A percentile compares a stretch with the other conserved stretches of the same genome.
Conservation (phyloP, 1,284 basidiomycete genomes). For the Tylopilus sp. region DNA sequence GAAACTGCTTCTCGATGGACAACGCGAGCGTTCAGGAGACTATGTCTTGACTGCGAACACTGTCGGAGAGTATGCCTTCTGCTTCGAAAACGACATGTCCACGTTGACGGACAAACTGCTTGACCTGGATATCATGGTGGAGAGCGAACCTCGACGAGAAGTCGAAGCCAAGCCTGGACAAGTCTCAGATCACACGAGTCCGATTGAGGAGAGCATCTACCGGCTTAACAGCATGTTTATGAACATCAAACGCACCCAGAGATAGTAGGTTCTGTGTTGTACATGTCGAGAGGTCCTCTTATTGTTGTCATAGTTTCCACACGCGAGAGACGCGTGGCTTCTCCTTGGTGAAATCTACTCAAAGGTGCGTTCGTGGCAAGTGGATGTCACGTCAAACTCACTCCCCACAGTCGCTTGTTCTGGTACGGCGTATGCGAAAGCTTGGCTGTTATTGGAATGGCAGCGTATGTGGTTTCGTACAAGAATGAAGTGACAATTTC, state of each 20-base stretch:
- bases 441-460: slow-evolving; percentile 83
- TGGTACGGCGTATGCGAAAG: slow-evolving; percentile 91
- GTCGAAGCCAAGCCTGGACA: slow-evolving; percentile 85
- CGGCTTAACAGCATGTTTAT: slow-evolving; percentile 87
- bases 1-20: slow-evolving; percentile 87
- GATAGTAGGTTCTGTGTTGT: slow-evolving; percentile 71
- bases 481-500: background rate
- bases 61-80: slow-evolving; percentile 97
- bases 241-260: slow-evolving; percentile 91
- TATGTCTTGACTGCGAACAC: slow-evolving; percentile 96
- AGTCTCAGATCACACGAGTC: slow-evolving; percentile 90
- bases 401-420: slow-evolving; percentile 76
- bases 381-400: slow-evolving; percentile 34
- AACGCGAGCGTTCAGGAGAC: slow-evolving; percentile 94
- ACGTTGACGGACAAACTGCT: slow-evolving; percentile 91
- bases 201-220: slow-evolving; percentile 94
- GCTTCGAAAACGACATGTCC: slow-evolving; percentile 98
- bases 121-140: slow-evolving; percentile 98
- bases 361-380: slow-evolving; percentile 62
- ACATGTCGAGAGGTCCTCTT: slow-evolving; percentile 9
- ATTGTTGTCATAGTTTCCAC: slow-evolving; percentile 68
- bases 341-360: slow-evolving; percentile 82
- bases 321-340: slow-evolving; percentile 87
- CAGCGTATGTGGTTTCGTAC: slow-evolving; percentile 65
- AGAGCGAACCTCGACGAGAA: slow-evolving; percentile 91